These are phyloP conservation scores for Iberis pinnata DNA, from an alignment of 345 rosid genomes.

Conservation along the genomic window DNA sequence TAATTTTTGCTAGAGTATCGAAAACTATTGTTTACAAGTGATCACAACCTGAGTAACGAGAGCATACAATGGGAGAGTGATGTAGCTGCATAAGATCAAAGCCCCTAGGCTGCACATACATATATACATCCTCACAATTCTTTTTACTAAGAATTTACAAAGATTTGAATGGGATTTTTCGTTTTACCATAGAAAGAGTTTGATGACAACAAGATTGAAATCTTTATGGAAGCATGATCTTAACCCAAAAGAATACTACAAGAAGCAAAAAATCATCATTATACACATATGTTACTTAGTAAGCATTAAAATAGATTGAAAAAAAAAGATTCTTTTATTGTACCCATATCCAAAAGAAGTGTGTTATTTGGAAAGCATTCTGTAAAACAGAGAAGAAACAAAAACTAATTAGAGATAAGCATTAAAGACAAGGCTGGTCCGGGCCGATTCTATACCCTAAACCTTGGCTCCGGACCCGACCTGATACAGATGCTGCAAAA, in stretches of 20 bases:
- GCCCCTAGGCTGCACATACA: constrained; percentile 49
- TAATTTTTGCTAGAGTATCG: no score
- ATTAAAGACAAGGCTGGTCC: no score
- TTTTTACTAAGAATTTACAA: no score
- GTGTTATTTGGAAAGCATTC: constrained; percentile 97
- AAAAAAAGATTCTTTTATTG: background rate
- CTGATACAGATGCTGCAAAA: no score
- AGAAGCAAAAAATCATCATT: background rate
- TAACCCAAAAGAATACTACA: constrained; percentile 74
- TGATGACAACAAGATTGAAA: constrained; percentile 40
- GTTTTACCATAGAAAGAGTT: constrained; percentile 62
- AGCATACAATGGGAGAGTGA: constrained; percentile 84
- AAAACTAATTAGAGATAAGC: background rate
- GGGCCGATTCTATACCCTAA: no score
- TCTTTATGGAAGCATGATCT: constrained; percentile 71
- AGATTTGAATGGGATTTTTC: background rate
- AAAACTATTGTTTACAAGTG: no score
- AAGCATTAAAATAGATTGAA: no score
- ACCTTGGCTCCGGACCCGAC: no score
- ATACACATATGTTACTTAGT: background rate
- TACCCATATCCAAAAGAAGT: constrained; percentile 94
- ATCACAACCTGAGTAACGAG: constrained; percentile 86
- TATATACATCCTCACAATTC: no score
- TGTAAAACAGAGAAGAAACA: constrained; percentile 30
- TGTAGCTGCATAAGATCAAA: constrained; percentile 73